Conservation (phyloP, 2,329 filamentous ascomycete species). For the Xylariales sp. region DNA sequence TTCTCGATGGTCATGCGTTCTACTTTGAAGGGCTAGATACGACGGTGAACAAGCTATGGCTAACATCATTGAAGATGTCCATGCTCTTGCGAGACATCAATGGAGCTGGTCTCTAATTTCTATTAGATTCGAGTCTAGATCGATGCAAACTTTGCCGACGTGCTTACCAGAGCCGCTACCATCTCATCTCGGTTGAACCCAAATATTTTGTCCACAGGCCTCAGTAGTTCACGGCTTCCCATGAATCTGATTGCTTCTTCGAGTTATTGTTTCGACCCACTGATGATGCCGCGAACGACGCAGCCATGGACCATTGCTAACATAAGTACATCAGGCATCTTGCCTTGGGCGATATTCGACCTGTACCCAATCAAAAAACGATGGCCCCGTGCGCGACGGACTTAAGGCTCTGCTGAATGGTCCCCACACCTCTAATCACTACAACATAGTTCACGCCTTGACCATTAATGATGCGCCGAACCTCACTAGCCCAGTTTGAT, state of each 20-base stretch:
- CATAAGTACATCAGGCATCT: constrained; percentile 1
- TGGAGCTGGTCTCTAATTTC: constrained; percentile 13
- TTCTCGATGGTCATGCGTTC: no score
- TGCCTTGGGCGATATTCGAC: not conserved
- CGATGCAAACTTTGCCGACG: constrained; percentile 32
- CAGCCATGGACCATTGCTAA: constrained; percentile 24
- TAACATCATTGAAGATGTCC: no score
- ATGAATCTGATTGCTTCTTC: constrained; percentile 29
- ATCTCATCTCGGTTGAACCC: constrained; percentile 25
- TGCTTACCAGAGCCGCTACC: constrained; percentile 21
- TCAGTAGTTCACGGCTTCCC: constrained; percentile 16
- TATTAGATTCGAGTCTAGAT: constrained; percentile 15
- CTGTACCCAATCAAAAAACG: not conserved
- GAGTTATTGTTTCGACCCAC: constrained; percentile 29
- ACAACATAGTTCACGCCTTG: not conserved
- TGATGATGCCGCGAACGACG: constrained; percentile 30
- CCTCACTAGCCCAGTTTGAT: not conserved
- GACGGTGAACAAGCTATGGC: no score
- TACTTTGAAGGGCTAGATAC: no score
- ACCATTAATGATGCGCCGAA: not conserved
- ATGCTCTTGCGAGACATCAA: no score
- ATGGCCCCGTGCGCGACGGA: not conserved
- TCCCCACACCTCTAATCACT: not conserved
- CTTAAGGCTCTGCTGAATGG: not conserved
- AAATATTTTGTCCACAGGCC: constrained; percentile 31